A percentile compares a stretch with the other conserved stretches of the same genome.
phyloP scores from a whole-genome alignment of 1,284 basidiomycete genomes.

The Malassezia brasiliensis region DNA sequence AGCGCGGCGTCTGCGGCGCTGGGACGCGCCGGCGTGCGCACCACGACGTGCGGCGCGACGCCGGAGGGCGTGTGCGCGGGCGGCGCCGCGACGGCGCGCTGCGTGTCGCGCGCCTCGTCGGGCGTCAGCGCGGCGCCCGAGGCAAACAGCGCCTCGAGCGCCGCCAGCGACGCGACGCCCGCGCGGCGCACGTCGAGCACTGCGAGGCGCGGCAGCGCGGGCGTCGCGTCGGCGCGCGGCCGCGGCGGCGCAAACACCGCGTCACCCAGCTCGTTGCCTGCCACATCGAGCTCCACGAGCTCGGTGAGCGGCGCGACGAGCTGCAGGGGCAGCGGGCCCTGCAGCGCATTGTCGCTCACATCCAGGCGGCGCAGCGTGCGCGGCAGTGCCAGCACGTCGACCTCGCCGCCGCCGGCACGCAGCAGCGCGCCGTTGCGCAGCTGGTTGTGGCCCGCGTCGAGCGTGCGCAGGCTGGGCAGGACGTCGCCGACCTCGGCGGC shows the following conservation, averaged over 20 bases:
- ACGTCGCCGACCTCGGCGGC: slow-evolving; percentile 11
- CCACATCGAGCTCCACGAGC: slow-evolving; percentile 29
- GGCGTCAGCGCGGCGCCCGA: slow-evolving; percentile 17
- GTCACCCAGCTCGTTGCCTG: slow-evolving; percentile 34
- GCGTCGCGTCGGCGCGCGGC: neutral
- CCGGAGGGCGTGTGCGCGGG: neutral
- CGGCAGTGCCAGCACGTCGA: slow-evolving; percentile 19
- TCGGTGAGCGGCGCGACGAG: slow-evolving; percentile 12
- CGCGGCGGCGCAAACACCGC: slow-evolving; percentile 22
- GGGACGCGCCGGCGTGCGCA: slow-evolving; percentile 23
- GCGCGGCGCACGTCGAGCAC: slow-evolving; percentile 33
- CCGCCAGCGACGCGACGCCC: slow-evolving; percentile 28
- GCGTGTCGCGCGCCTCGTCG: slow-evolving; percentile 4
- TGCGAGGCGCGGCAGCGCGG: slow-evolving; percentile 12
- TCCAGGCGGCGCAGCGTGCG: slow-evolving; percentile 24
- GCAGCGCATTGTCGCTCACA: slow-evolving; percentile 30
- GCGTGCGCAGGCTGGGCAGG: slow-evolving; percentile 21
- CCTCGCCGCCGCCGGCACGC: neutral
- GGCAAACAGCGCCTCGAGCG: slow-evolving; percentile 27
- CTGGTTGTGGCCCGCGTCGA: slow-evolving; percentile 33
- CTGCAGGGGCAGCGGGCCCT: slow-evolving; percentile 26
- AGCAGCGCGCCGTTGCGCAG: slow-evolving; percentile 27
- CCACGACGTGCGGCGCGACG: slow-evolving; percentile 24
- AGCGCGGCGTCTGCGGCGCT: slow-evolving; percentile 15
- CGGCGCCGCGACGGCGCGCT: neutral